Percentiles rank a stretch among this genome's conserved stretches.
These are phyloP conservation scores for Candida alai DNA, from an alignment of 805 yeast genomes.

Conservation along the genomic window DNA sequence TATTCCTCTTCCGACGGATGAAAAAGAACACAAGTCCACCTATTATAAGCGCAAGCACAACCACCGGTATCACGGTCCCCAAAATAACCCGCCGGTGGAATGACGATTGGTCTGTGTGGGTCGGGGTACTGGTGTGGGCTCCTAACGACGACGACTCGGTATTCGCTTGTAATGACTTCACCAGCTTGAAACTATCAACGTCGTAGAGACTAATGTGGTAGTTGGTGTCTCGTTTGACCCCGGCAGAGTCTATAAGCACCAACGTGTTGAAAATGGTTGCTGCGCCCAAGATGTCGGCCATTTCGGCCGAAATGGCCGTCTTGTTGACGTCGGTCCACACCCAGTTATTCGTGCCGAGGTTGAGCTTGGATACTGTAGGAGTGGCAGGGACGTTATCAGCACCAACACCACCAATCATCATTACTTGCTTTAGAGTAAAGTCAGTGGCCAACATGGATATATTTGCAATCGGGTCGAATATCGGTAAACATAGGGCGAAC, in stretches of 20 bases:
- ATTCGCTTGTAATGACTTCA: constrained; percentile 21
- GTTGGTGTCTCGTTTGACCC: constrained; percentile 17
- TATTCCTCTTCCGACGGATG: constrained; percentile 18
- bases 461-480: constrained; percentile 30
- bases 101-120: background rate
- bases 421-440: constrained; percentile 35
- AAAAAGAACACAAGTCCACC: constrained; percentile 14
- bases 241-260: constrained; percentile 34
- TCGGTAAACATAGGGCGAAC: constrained; percentile 51
- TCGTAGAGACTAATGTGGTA: constrained; percentile 43
- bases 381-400: constrained; percentile 18
- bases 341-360: constrained; percentile 28
- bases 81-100: constrained; percentile 14
- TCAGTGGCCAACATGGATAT: constrained; percentile 24
- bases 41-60: constrained; percentile 12
- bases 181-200: constrained; percentile 28
- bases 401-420: constrained; percentile 61
- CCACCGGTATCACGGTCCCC: constrained; percentile 36
- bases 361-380: constrained; percentile 42
- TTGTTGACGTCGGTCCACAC: constrained; percentile 36
- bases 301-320: constrained; percentile 9
- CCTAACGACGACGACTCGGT: constrained; percentile 4
- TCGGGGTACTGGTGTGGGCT: background rate
- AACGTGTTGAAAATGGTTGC: constrained; percentile 50
- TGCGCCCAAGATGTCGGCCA: constrained; percentile 42